Evolutionary conservation across 805 yeast species (phyloP).

Genomic region (Candida maesae): DNA sequence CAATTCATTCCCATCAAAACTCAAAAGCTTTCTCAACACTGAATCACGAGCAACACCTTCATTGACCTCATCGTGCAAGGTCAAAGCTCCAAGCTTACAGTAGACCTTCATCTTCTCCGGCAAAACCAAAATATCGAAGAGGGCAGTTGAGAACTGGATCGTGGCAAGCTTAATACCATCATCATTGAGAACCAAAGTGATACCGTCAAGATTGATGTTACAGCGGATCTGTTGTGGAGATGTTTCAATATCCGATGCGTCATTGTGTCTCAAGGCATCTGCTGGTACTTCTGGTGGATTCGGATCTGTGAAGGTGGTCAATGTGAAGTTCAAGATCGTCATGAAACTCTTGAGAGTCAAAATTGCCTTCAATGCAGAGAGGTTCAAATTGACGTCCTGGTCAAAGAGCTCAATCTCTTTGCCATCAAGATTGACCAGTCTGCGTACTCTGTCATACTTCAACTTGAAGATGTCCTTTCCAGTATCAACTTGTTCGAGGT

Average conservation of each 20-base stretch:
- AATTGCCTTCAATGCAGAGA: conserved; percentile 76
- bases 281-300: conserved; percentile 65
- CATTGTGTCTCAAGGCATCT: conserved; percentile 66
- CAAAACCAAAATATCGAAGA: conserved; percentile 56
- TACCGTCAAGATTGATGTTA: conserved; percentile 63
- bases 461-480: conserved; percentile 54
- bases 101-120: conserved; percentile 75
- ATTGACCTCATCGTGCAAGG: conserved; percentile 71
- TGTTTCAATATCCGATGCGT: conserved; percentile 47
- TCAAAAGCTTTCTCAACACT: conserved; percentile 57
- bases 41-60: conserved; percentile 59
- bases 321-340: conserved; percentile 71
- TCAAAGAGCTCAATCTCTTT: conserved; percentile 66
- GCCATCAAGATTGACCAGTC: conserved; percentile 52
- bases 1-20: conserved; percentile 75
- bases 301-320: conserved; percentile 88
- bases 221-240: conserved; percentile 77
- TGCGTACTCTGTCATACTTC: conserved; percentile 52
- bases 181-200: conserved; percentile 73
- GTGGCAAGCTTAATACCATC: conserved; percentile 83
- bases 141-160: conserved; percentile 68
- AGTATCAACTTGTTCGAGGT: conserved; percentile 33
- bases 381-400: conserved; percentile 64
- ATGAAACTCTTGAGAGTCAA: conserved; percentile 74
- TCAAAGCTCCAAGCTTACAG: conserved; percentile 73